Evolutionary conservation across 1,284 basidiomycete genomes (phyloP).

Genomic region (Austropuccinia psidii): DNA sequence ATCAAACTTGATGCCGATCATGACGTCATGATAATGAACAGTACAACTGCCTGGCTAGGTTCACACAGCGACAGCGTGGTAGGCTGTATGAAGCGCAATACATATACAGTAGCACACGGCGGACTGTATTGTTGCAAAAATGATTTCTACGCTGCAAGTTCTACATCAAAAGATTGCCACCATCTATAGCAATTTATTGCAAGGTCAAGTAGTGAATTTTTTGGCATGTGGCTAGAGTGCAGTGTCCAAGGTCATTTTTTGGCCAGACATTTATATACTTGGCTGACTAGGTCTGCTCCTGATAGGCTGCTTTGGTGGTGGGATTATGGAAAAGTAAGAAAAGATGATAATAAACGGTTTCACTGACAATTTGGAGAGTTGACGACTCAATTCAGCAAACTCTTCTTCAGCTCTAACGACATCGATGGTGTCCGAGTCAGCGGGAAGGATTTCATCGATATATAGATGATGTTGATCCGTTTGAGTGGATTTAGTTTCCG

Average conservation of each 20-base stretch:
- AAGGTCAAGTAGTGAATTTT: too few relatives aligned
- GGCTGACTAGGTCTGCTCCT: too few relatives aligned
- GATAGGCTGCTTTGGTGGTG: too few relatives aligned
- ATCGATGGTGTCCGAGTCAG: too few relatives aligned
- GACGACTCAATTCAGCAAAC: slow-evolving; percentile 23
- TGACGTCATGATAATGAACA: not conserved
- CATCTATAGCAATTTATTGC: not conserved
- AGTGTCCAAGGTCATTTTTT: not conserved
- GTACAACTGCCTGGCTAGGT: not conserved
- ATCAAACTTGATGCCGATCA: too few relatives aligned
- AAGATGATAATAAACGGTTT: not conserved
- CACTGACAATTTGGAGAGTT: slow-evolving; percentile 31
- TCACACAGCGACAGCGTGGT: not conserved
- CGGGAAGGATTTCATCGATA: too few relatives aligned
- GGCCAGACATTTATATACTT: not conserved
- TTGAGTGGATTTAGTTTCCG: too few relatives aligned
- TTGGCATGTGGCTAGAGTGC: not conserved
- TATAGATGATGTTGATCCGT: too few relatives aligned
- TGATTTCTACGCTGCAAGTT: not conserved
- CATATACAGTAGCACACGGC: not conserved
- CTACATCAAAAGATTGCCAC: not conserved
- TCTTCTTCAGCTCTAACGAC: slow-evolving; percentile 21
- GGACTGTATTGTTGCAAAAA: not conserved
- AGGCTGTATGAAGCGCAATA: not conserved
- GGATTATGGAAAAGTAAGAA: not conserved